Evolutionary conservation across 768 basidiomycete species (phyloP).

Genomic region (Neoboletus brunneissimus): DNA sequence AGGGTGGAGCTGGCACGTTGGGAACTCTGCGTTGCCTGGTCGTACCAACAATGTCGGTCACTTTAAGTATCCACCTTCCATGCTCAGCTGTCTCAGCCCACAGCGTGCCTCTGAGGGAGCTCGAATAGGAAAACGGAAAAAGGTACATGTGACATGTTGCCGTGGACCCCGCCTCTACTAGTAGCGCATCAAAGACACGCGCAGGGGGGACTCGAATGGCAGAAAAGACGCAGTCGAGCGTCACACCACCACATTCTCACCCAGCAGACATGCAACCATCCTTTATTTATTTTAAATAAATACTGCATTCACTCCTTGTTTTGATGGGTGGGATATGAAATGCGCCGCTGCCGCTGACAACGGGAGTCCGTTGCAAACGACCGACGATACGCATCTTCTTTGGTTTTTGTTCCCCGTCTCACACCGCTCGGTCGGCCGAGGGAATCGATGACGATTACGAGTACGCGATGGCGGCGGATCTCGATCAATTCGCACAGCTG

Average conservation of each 20-base stretch:
- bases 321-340: neutral
- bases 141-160: constrained; percentile 4
- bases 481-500: constrained; percentile 6
- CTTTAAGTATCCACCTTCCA: neutral
- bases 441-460: neutral
- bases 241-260: constrained; percentile 22
- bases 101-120: neutral
- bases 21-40: neutral
- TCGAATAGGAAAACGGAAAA: neutral
- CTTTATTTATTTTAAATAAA: neutral
- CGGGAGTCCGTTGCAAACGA: neutral
- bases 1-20: neutral
- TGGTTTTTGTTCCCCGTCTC: neutral
- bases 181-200: constrained; percentile 11
- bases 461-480: constrained; percentile 24
- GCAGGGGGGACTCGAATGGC: constrained; percentile 25
- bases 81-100: neutral
- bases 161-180: constrained; percentile 4
- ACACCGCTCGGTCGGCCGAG: constrained; percentile 2
- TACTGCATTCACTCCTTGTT: neutral
- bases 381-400: neutral
- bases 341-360: neutral
- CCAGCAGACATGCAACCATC: neutral
- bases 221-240: constrained; percentile 27
- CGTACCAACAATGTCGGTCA: neutral